Base-by-base conservation (phyloP, 352 stramenopile genomes). In the Halophytophthora polymorphica region DNA sequence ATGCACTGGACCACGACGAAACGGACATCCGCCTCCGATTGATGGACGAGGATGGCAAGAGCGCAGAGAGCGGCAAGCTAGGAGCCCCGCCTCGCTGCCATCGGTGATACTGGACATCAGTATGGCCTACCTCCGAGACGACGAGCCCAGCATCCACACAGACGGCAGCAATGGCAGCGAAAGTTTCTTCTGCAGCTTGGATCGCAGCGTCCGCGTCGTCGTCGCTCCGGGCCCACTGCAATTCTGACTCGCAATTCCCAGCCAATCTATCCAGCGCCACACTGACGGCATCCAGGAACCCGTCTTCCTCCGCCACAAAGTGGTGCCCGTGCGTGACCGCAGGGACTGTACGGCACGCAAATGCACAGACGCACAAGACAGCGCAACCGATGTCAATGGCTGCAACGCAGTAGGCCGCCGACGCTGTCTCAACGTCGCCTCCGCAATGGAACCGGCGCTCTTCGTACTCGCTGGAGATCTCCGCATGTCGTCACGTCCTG, bases 221-320 rank as follows among this genome's bases (percentile, higher is more conserved):
- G 18, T 63, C 53, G 44, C 58, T 48, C 13, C 41, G 44, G 34
- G 53, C 62, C 58, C 58, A 63, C 44, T 29, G 48, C 25, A 67
- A 44, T 7, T 47, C 53, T 45, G 22, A 38, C n/a, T 58, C 58
- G 44, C 50, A 50, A 21, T 58, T 36, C n/a, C 31, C 38, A n/a
- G 35, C 15, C 18, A 78, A 37, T 17, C 38, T 37, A 19, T 58
- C 15, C 6, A 79, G 58, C 18, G 66, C 66, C 14, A 45, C 33
- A 6, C 21, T 22, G 17, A 66, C 53, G 2, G 50, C 42, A 36
- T 77, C 64, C 2, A 77, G 40, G 19, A 77, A 73, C 0, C 14
- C 50, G n/a, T 71, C 67, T 22, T 73, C 43, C 48, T 77, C 55
- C 2, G 64, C 67, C 19, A 58, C 59, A 34, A 70, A 76, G 25